phyloP scores from a whole-genome alignment of 2,329 filamentous ascomycete genomes.

The Clarireedia sp. region DNA sequence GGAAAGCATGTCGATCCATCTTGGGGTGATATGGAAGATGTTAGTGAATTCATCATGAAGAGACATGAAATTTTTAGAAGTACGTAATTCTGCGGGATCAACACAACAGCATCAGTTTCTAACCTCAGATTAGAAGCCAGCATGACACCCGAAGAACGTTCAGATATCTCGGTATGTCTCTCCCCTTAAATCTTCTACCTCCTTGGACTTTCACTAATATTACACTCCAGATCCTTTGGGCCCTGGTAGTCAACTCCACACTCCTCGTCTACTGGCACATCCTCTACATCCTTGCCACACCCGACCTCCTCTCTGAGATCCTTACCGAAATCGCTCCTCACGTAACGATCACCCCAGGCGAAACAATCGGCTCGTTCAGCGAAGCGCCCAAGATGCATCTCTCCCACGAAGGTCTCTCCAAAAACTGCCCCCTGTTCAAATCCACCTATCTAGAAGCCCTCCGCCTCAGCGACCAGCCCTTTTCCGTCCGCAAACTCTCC shows the following conservation, averaged over 20 bases:
- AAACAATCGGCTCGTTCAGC: conserved; percentile 24
- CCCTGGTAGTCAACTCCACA: conserved; percentile 44
- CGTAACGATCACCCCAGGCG: conserved; percentile 30
- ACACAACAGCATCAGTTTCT: conserved; percentile 16
- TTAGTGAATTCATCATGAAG: conserved; percentile 37
- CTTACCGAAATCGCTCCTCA: conserved; percentile 38
- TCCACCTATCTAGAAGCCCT: conserved; percentile 39
- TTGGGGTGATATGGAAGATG: conserved; percentile 41
- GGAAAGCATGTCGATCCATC: conserved; percentile 34
- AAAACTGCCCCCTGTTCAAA: conserved; percentile 38
- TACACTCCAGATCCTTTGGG: conserved; percentile 39
- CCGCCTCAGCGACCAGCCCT: conserved; percentile 35
- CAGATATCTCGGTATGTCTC: conserved; percentile 34
- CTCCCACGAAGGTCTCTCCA: conserved; percentile 33
- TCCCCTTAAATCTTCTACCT: neutral
- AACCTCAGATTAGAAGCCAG: conserved; percentile 10
- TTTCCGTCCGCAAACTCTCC: conserved; percentile 35
- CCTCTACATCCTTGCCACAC: conserved; percentile 37
- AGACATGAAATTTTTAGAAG: conserved; percentile 35
- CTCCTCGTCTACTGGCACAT: conserved; percentile 45
- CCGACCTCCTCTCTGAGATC: conserved; percentile 34
- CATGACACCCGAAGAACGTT: conserved; percentile 26
- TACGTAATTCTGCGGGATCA: conserved; percentile 15
- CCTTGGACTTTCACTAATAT: neutral
- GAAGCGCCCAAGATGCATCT: conserved; percentile 34